Base-by-base conservation (phyloP, 2,329 filamentous ascomycete species). In the Talaromyces sp. region DNA sequence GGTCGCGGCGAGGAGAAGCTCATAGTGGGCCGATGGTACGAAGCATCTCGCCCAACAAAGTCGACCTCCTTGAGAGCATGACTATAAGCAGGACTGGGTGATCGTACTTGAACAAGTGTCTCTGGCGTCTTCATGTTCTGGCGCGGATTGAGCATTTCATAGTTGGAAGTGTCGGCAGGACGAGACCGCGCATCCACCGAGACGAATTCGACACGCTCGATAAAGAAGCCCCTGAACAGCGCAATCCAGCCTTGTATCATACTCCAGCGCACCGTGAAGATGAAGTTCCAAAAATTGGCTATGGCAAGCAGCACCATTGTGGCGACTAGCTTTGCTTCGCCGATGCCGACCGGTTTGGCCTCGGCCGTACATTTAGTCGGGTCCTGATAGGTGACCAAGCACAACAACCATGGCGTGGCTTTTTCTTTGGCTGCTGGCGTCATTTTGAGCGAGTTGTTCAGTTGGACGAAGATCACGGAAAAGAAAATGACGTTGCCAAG, bases 401-500 rank as follows among this genome's bases (percentile, higher is more conserved):
- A 99, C 0, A 72, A 11, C 1, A 96, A 73, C 90, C 91, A 98
- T 3, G 82, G 80, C 39, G 76, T 64, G 2, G 88, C 85, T 28
- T 85, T 82, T 8, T 74, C 63, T 58, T 88, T 70, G 39, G 86
- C 81, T 44, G 84, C 81, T 22, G 84, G 76, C 3, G 84, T 83
- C 58, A 77, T 68, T 9, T 85, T 78, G 13, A 90, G 83, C 25
- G 89, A 84, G 68, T 88, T 88, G 75, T 96, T 90, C 71, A 96
- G 85, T 72, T 91, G 91, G 55, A 98, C 88, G 72, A 98, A 98
- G 59, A 96, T 84, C 53, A 96, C 82, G 1, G 93, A 88, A 76
- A 98, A 97, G 82, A 96, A 96, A 69, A 97, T 87, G 64, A 98
- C 92, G 72, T 98, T 93, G 63, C 86, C 85, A 62, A 97, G 85